These are phyloP conservation scores for Eragrostis curvula DNA, from an alignment of 176 grass and related monocot species.

Conservation along the genomic window DNA sequence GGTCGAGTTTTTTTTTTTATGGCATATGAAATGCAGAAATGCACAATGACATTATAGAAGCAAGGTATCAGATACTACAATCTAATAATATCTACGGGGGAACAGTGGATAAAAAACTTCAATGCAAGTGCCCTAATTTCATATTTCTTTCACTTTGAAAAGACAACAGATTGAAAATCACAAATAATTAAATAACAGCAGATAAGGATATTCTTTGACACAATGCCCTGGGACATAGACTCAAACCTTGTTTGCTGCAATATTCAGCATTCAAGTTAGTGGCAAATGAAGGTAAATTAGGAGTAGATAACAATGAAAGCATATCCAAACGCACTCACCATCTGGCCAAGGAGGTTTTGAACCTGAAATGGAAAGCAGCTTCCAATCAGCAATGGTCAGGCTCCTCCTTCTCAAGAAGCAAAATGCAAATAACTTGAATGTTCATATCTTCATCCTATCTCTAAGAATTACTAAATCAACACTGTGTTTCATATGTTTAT, in stretches of 20 bases:
- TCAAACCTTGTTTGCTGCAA: conserved; percentile 97
- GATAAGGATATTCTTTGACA: conserved; percentile 96
- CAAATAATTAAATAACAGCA: conserved; percentile 20
- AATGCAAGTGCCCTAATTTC: conserved; percentile 3
- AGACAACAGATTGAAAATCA: conserved; percentile 13
- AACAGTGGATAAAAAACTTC: not conserved
- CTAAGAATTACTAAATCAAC: not conserved
- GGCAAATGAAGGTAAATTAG: conserved; percentile 21
- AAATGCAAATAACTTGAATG: not conserved
- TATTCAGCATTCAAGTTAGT: conserved; percentile 34
- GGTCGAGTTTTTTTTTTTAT: too few species aligned
- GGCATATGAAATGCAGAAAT: not conserved
- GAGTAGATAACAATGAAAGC: conserved; percentile 21
- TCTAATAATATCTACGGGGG: not conserved
- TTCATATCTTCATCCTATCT: conserved; percentile 12
- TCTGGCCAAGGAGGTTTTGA: conserved; percentile 90
- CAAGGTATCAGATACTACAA: conserved; percentile 19
- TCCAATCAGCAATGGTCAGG: conserved; percentile 23
- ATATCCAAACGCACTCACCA: conserved; percentile 62
- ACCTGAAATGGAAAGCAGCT: conserved; percentile 63
- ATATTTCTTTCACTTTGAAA: not conserved
- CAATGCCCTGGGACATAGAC: conserved; percentile 85
- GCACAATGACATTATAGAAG: conserved; percentile 1
- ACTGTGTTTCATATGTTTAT: not conserved
- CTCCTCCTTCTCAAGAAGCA: conserved; percentile 8